Base-by-base conservation (phyloP, 345 rosid species). In the Eucalyptus sp. region DNA sequence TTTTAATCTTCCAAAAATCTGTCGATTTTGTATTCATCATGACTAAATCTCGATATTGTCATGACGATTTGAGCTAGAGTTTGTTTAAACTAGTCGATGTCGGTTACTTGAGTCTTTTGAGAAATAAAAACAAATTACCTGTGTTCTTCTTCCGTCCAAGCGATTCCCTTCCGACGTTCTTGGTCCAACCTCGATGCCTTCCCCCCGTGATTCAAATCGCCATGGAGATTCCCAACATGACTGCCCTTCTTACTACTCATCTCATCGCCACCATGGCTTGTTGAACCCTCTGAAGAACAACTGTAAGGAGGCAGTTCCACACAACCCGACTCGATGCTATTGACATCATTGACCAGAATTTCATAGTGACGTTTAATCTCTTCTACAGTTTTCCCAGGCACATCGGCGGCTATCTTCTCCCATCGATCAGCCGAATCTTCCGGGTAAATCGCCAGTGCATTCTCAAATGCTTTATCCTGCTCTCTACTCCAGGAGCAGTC, bases 131-230 rank as follows among this genome's bases (percentile, higher is more conserved):
- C 48, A 91, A 88, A 60, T 94, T 88, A 97, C 98, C 98, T 94
- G 94, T 96, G 99, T 68, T 98, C 99, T 64, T 97, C 99, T 93
- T 97, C 99, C 6, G 99, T 95, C 99, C 99, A 98, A 64, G 99
- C 98, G 92, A 96, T 95, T 87, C 99, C 99, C 91, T 97, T 98
- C 33, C 99, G 95, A 9, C 98, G 96, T 91, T 98, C 99, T 93
- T 97, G 99, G 91, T 97, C 99, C 41, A 97, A 90, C 90, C 95
- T 96, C n/a, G 97, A 95, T 91, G 89, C 91, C 93, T 96, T 98
- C 90, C 92, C 94, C 87, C 95, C 98, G 56, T 97, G 98, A 91
- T 91, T 94, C 83, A 97, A 92, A 79, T 97, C 97, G 24, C 93
- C 89, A 79, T 91, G 92, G 87, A 89, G 88, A 86, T 95, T 91